These are phyloP conservation scores for Phylloporus sp. DNA, from an alignment of 768 basidiomycete genomes.

Conservation along the genomic window DNA sequence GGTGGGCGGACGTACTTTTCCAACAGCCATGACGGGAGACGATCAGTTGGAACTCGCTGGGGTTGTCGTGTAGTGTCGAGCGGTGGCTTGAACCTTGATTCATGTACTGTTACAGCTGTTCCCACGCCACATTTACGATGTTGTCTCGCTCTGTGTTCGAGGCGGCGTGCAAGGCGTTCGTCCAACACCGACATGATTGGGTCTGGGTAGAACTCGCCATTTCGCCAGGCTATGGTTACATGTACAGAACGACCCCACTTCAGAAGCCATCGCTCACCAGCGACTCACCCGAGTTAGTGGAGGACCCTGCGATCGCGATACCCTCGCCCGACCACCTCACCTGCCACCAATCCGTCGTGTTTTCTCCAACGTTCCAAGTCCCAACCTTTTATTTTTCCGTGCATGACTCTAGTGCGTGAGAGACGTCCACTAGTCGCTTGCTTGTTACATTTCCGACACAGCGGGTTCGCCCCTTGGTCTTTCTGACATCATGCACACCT, in stretches of 20 bases:
- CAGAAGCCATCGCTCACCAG: slow-evolving; percentile 3
- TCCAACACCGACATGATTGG: slow-evolving; percentile 45
- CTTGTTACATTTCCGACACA: slow-evolving; percentile 29
- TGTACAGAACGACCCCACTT: slow-evolving; percentile 36
- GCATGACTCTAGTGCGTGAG: slow-evolving; percentile 59
- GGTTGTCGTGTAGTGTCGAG: slow-evolving; percentile 35
- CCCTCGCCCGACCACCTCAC: slow-evolving; percentile 33
- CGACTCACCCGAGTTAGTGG: slow-evolving; percentile 17
- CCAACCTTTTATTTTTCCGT: slow-evolving; percentile 81
- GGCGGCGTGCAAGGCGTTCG: slow-evolving; percentile 49
- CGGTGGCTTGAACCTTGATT: slow-evolving; percentile 63
- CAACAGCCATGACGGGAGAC: slow-evolving; percentile 72
- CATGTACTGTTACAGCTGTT: slow-evolving; percentile 34
- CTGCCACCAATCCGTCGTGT: slow-evolving; percentile 64
- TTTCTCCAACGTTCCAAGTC: slow-evolving; percentile 74
- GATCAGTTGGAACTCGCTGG: slow-evolving; percentile 45
- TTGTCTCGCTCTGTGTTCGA: slow-evolving; percentile 58
- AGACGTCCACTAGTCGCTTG: slow-evolving; percentile 8
- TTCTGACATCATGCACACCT: slow-evolving; percentile 47
- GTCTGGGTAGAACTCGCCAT: slow-evolving; percentile 57
- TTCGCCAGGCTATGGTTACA: slow-evolving; percentile 43
- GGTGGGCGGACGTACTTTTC: slow-evolving; percentile 54
- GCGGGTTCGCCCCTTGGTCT: slow-evolving; percentile 63
- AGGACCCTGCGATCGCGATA: slow-evolving; percentile 39
- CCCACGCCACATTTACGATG: slow-evolving; percentile 37